Conservation (phyloP, 2,329 filamentous ascomycete genomes). For the Trichoderma endophyticum region DNA sequence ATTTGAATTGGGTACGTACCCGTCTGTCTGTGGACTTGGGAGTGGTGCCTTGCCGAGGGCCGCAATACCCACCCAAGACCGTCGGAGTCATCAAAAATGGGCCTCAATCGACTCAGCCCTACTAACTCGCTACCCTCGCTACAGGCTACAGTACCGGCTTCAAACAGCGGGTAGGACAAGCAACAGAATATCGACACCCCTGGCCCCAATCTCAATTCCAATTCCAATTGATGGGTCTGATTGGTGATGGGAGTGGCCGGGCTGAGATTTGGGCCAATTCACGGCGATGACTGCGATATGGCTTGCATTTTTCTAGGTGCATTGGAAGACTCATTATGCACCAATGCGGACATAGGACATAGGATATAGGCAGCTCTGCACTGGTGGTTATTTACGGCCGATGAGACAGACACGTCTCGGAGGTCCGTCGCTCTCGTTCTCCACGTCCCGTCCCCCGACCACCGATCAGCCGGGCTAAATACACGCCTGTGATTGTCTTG, state of each 20-base stretch:
- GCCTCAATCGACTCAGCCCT: conserved; percentile 6
- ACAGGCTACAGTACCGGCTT: not conserved
- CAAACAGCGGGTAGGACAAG: not conserved
- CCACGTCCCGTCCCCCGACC: not conserved
- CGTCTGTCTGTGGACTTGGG: no score
- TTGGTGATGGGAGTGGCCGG: not conserved
- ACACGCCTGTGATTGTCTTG: not conserved
- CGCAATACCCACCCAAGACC: not conserved
- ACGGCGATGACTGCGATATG: not conserved
- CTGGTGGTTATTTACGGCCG: not conserved
- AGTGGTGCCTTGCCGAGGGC: not conserved
- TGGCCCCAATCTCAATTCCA: not conserved
- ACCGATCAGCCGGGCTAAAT: not conserved
- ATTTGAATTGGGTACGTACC: not conserved
- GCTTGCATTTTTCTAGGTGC: not conserved
- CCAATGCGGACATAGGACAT: conserved; percentile 6
- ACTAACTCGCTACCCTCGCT: not conserved
- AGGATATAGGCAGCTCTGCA: not conserved
- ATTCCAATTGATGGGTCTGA: not conserved
- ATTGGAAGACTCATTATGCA: not conserved
- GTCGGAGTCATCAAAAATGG: conserved; percentile 1
- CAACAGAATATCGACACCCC: not conserved
- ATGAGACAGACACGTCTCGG: not conserved
- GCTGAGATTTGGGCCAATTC: not conserved
- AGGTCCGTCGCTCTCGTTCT: not conserved